Percentiles rank a stretch among this genome's conserved stretches.
Conservation (phyloP, 108 stramenopile genomes). For the Craspedostauros australis region DNA sequence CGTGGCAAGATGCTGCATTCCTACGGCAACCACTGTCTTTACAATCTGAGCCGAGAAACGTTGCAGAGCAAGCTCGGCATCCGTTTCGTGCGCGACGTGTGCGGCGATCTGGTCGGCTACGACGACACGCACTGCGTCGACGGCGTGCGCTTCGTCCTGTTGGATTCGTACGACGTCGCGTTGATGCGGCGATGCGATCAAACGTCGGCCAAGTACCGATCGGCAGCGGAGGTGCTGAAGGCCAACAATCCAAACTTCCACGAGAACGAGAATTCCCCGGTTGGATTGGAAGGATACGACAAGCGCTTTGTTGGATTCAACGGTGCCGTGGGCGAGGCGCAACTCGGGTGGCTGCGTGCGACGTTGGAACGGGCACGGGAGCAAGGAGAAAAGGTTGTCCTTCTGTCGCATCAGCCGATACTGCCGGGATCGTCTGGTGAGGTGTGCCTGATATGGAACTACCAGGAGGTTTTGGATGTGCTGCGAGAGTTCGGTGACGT, state of each 20-base stretch:
- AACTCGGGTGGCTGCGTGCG: slow-evolving; percentile 60
- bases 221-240: slow-evolving; percentile 45
- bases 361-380: slow-evolving; percentile 37
- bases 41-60: slow-evolving; percentile 63
- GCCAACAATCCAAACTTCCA: slow-evolving; percentile 67
- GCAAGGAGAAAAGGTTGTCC: slow-evolving; percentile 47
- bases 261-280: slow-evolving; percentile 63
- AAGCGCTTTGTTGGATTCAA: slow-evolving; percentile 82
- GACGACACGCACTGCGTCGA: slow-evolving; percentile 3
- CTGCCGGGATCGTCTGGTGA: slow-evolving; percentile 53
- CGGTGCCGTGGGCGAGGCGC: slow-evolving; percentile 59
- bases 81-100: slow-evolving; percentile 56
- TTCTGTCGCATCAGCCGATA: slow-evolving; percentile 74
- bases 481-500: slow-evolving; percentile 52
- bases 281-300: slow-evolving; percentile 46
- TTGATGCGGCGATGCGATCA: slow-evolving; percentile 48
- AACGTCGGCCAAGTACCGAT: slow-evolving; percentile 36
- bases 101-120: slow-evolving; percentile 32
- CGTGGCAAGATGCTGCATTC: slow-evolving; percentile 61
- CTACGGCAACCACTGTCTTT: slow-evolving; percentile 85
- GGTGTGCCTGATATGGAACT: slow-evolving; percentile 78
- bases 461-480: slow-evolving; percentile 48
- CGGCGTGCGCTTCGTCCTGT: slow-evolving; percentile 47
- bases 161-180: slow-evolving; percentile 75
- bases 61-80: slow-evolving; percentile 50